Evolutionary conservation across 2,329 filamentous ascomycete genomes (phyloP).

Genomic region (Lasiodiplodia citricola): DNA sequence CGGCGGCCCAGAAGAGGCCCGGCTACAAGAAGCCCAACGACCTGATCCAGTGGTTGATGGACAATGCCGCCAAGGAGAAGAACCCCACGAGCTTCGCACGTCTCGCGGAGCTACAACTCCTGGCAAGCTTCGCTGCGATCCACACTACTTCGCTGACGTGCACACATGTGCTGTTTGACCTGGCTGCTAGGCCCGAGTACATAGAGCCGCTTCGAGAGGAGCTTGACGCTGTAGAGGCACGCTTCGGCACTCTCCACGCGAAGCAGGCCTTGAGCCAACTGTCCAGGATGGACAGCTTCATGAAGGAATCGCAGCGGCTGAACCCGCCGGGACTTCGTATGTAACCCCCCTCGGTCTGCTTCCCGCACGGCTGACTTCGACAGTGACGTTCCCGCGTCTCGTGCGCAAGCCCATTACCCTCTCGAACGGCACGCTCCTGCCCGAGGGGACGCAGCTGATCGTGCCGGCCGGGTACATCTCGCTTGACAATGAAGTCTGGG

Average conservation of each 20-base stretch:
- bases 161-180: constrained; percentile 30
- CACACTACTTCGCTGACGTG: constrained; percentile 33
- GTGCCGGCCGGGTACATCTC: constrained; percentile 1
- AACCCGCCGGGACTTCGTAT: constrained; percentile 26
- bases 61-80: constrained; percentile 1
- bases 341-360: not conserved
- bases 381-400: constrained; percentile 27
- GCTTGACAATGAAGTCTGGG: constrained; percentile 19
- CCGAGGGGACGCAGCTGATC: constrained; percentile 24
- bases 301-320: constrained; percentile 31
- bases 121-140: constrained; percentile 29
- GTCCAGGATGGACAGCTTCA: constrained; percentile 31
- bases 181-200: constrained; percentile 30
- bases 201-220: constrained; percentile 29
- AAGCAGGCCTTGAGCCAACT: constrained; percentile 27
- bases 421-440: constrained; percentile 30
- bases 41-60: constrained; percentile 29
- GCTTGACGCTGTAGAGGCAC: constrained; percentile 18
- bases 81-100: constrained; percentile 25
- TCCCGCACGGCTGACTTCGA: not conserved
- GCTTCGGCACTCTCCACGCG: constrained; percentile 22
- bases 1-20: constrained; percentile 20
- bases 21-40: not conserved
- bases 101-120: constrained; percentile 5
- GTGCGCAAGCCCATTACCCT: constrained; percentile 29